These are phyloP conservation scores for Saksenaea vasiformis DNA, from an alignment of 371 early-diverging fungal genomes.

Conservation along the genomic window DNA sequence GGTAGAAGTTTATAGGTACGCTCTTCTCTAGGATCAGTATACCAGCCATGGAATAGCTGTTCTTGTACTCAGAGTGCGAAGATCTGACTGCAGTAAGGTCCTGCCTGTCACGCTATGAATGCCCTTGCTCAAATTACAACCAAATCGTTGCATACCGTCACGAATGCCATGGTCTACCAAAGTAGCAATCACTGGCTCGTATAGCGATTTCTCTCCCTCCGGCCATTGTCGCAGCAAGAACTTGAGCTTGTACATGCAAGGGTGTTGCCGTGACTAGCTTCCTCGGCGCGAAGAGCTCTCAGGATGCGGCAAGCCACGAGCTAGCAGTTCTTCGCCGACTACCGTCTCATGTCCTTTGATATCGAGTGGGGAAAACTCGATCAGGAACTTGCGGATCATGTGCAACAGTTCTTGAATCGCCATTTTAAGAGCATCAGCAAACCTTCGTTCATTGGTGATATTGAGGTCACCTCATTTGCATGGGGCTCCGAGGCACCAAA, in stretches of 20 bases:
- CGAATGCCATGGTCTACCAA: neutral
- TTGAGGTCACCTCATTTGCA: constrained; percentile 77
- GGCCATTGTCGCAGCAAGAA: neutral
- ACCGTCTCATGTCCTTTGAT: constrained; percentile 75
- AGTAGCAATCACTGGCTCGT: neutral
- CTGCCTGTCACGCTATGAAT: neutral
- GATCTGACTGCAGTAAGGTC: neutral
- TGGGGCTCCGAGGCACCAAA: constrained; percentile 86
- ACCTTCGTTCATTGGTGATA: constrained; percentile 85
- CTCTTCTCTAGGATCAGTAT: neutral
- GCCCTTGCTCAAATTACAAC: constrained; percentile 16
- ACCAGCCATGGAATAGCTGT: neutral
- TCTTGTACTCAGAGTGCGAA: neutral
- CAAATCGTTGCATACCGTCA: neutral
- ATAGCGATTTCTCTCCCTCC: neutral
- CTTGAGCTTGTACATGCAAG: neutral
- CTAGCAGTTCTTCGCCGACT: neutral
- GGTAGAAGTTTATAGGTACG: neutral
- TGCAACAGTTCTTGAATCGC: constrained; percentile 78
- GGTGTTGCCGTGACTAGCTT: neutral
- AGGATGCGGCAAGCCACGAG: neutral
- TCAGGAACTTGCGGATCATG: constrained; percentile 69
- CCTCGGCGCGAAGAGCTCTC: neutral
- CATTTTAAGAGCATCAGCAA: constrained; percentile 72
- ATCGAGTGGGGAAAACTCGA: constrained; percentile 87